Conservation (phyloP, 1,284 basidiomycete genomes). For the Termitomyces sp. region DNA sequence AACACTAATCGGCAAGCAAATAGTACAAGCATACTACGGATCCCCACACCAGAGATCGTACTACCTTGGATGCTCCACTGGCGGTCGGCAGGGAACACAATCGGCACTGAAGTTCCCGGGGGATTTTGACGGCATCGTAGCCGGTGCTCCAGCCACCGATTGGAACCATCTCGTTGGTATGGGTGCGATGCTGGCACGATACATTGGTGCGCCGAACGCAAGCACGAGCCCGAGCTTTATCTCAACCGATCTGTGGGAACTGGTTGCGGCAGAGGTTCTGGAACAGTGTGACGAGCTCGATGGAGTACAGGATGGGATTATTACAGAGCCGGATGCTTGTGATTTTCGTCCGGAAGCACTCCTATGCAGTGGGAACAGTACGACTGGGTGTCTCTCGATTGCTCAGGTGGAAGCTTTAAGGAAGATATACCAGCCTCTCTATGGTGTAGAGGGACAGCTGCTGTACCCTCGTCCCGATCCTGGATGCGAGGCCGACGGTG, state of each 20-base stretch:
- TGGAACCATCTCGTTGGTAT: conserved; percentile 7
- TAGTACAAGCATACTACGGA: conserved; percentile 12
- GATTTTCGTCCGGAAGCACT: conserved; percentile 11
- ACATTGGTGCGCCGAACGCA: conserved; percentile 8
- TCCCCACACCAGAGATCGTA: conserved; percentile 8
- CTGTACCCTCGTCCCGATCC: conserved; percentile 12
- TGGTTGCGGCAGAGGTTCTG: conserved; percentile 7
- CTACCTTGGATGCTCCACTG: conserved; percentile 14
- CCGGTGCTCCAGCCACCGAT: conserved; percentile 12
- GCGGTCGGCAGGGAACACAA: conserved; percentile 12
- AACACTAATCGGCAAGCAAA: conserved; percentile 13
- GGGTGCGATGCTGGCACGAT: neutral
- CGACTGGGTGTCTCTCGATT: neutral
- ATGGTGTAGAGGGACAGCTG: conserved; percentile 2
- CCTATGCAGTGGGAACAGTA: conserved; percentile 1
- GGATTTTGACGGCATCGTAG: conserved; percentile 15
- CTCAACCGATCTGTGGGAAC: conserved; percentile 4
- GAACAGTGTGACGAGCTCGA: conserved; percentile 14
- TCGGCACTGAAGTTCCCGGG: conserved; percentile 10
- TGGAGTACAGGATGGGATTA: conserved; percentile 10
- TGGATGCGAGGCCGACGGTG: neutral
- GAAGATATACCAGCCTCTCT: conserved; percentile 10
- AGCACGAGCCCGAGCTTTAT: conserved; percentile 2
- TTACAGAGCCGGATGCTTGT: conserved; percentile 12
- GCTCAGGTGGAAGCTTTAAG: conserved; percentile 5